These are phyloP conservation scores for Atalantia buxifolia DNA, from an alignment of 345 rosid species.

Conservation along the genomic window DNA sequence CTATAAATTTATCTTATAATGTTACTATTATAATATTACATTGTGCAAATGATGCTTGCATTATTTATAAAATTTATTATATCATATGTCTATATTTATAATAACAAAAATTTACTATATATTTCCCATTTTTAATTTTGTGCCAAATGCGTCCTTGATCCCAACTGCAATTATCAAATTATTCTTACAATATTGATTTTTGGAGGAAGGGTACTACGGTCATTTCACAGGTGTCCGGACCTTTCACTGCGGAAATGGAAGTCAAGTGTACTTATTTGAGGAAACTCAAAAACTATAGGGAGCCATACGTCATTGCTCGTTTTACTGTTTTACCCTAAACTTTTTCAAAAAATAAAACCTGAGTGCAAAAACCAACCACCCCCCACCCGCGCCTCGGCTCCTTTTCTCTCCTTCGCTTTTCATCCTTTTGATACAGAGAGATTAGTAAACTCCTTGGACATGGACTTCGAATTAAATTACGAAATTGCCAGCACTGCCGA, in stretches of 20 bases:
- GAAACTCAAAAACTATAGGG: neutral
- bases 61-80: no score
- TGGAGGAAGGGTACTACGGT: neutral
- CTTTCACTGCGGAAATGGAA: neutral
- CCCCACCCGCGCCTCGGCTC: no score
- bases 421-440: neutral
- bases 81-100: no score
- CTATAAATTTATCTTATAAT: no score
- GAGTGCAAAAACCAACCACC: neutral
- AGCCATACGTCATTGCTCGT: neutral
- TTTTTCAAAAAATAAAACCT: no score
- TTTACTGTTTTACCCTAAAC: neutral
- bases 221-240: neutral
- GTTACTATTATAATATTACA: no score
- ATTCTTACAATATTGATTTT: no score
- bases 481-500: conserved; percentile 64
- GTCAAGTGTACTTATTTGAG: neutral
- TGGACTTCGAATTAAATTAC: conserved; percentile 56
- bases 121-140: no score
- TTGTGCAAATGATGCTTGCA: no score
- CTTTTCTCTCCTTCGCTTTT: neutral
- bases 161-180: no score
- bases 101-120: no score
- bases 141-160: no score
- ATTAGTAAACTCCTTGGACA: neutral